Evolutionary conservation across 768 basidiomycete species (phyloP), one percentile per base, ranked within the genome.

Genomic region (Agaricus sinodeliciosus): DNA sequence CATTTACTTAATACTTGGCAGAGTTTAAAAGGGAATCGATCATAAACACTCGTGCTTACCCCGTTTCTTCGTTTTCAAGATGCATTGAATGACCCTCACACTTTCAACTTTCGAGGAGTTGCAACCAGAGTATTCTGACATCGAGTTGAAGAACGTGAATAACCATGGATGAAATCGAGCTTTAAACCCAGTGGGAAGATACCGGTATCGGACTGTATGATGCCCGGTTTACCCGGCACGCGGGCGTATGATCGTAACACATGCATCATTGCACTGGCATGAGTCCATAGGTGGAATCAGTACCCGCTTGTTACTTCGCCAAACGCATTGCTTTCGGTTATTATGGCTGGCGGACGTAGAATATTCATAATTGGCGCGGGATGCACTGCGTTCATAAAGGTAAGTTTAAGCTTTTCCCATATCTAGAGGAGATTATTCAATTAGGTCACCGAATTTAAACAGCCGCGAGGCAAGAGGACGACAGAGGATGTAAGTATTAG

Each of bases 381-480:
- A 57, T 84, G 81, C 61, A 90, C 89, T 0, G 82, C 82, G 18
- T 90, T 90, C 63, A 82, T 80, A 63, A 90, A 90, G 78, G 87
- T 84, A n/a, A 16, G 37, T 16, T 13, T 7, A 16, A 39, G 37
- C 4, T 31, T 39, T 39, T 2, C 7, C 37, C 15, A 39, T 11
- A 12, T n/a, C 5, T n/a, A n/a, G 15, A 39, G 2, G 46, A 53
- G 34, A 26, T 37, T 45, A 55, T 61, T 26, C 11, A 54, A 48
- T 53, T 18, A 42, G n/a, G 36, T 16, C 15, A 18, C 31, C 35
- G 31, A 31, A 31, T 31, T 22, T 31, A 31, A 22, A 39, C 65
- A 88, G 87, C 89, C 85, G 12, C 78, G 81, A 59, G 83, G 77
- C 13, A 68, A 67, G 48, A 77, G 87, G 63, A 72, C 77, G 4